Conservation (phyloP, 169 alveolate species). For the Plasmodium reichenowi region DNA sequence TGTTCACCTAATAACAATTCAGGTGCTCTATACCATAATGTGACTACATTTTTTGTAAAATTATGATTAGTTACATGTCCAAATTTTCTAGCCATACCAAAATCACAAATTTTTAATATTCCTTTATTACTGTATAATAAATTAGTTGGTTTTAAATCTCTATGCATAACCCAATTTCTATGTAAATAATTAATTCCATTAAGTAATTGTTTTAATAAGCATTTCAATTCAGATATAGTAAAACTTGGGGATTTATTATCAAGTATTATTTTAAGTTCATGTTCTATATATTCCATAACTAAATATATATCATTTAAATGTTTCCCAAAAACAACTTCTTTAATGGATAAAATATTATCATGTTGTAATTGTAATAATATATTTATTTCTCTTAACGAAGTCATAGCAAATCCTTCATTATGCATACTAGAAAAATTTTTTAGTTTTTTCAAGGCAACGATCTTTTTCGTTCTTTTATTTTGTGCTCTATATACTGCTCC, state of each 20-base stretch:
- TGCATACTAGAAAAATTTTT: constrained; percentile 90
- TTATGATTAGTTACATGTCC: constrained; percentile 90
- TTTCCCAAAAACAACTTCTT: constrained; percentile 92
- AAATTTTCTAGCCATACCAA: constrained; percentile 94
- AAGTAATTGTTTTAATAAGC: constrained; percentile 89
- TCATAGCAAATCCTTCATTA: constrained; percentile 95
- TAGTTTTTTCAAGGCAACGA: constrained; percentile 95
- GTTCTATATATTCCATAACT: constrained; percentile 98
- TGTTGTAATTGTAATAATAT: constrained; percentile 93
- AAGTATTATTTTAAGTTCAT: constrained; percentile 94
- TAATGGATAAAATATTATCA: constrained; percentile 93
- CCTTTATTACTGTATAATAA: constrained; percentile 91
- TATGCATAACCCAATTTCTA: constrained; percentile 91
- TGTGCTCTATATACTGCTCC: constrained; percentile 96
- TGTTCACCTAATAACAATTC: constrained; percentile 96
- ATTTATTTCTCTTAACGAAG: constrained; percentile 96
- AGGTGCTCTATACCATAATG: constrained; percentile 99
- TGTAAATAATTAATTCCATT: constrained; percentile 89
- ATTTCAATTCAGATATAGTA: constrained; percentile 93
- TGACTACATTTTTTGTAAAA: constrained; percentile 95
- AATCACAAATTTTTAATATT: constrained; percentile 89
- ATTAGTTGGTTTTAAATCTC: constrained; percentile 93
- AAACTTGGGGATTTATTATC: constrained; percentile 91
- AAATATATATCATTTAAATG: constrained; percentile 86
- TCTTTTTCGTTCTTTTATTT: constrained; percentile 91